Evolutionary conservation across 768 basidiomycete genomes (phyloP), one percentile per base, ranked within the genome.

Genomic region (Termitomyces sp.): DNA sequence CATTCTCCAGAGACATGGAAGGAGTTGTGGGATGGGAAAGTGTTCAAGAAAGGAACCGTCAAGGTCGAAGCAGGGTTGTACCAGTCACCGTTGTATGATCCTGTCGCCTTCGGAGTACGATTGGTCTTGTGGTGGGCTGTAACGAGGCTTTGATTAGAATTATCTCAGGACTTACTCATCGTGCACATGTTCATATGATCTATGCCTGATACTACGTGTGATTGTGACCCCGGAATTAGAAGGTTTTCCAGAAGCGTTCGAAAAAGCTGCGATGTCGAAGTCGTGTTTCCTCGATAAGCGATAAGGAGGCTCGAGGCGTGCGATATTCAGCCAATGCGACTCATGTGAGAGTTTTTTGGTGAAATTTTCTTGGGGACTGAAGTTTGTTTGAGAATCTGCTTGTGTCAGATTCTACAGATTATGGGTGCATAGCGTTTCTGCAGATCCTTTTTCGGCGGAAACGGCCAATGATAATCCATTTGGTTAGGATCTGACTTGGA

Each of bases 1-100:
- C 70, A 74, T 53, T 71, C 69, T 24, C 68, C 70, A 4, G 65
- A 71, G 26, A 65, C 67, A 3, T 74, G 70, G 67, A 56, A 55
- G 13, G 65, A 59, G 12, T 51, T 72, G 32, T 74, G 73, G 69
- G 64, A 64, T 43, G 69, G 69, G 26, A 47, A 63, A 55, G 63
- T 73, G 37, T 76, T 76, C 37, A 53, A 59, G 29, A 58, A 63
- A 13, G 67, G 68, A 26, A 64, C 56, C 1, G 58, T 63, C 32
- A 59, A 51, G 34, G 58, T 59, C 24, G 48, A 61, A 14, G 58
- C 60, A 6, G 42, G 43, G 2, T 39, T 61, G 41, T 10, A 56
- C 4, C 27, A 57, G n/a, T 22, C 52, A 22, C 46, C 43, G 26
- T 34, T 52, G 36, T 26, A 26, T 16, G 59, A 58, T 53, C n/a